These are phyloP conservation scores for Alternaria infectoria DNA, from an alignment of 2,329 filamentous ascomycete species.

Conservation along the genomic window DNA sequence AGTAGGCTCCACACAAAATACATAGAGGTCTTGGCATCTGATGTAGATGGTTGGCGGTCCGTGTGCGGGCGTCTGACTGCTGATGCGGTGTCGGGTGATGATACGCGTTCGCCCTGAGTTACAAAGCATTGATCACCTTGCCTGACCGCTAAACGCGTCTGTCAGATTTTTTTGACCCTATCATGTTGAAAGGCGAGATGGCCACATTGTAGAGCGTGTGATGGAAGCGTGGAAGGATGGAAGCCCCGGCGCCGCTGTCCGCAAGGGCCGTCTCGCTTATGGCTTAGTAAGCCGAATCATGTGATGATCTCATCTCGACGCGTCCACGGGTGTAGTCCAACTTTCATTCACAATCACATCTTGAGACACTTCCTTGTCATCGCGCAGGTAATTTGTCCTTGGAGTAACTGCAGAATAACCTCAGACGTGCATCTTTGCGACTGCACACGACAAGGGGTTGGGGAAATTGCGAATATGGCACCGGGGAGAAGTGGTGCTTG, in stretches of 20 bases:
- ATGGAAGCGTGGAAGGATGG: neutral
- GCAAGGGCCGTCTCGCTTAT: neutral
- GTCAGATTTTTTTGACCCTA: neutral
- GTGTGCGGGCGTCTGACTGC: neutral
- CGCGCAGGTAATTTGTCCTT: neutral
- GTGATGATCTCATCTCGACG: neutral
- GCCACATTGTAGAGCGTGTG: neutral
- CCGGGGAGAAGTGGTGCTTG: slow-evolving; percentile 14
- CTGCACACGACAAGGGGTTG: neutral
- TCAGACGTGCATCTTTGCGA: neutral
- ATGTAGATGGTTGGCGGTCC: neutral
- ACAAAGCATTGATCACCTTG: neutral
- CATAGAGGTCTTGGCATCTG: neutral
- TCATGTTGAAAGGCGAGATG: neutral
- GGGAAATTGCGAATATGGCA: slow-evolving; percentile 2
- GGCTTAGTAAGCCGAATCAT: neutral
- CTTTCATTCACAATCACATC: neutral
- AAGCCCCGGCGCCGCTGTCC: neutral
- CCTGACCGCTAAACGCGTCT: neutral
- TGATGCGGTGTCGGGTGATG: neutral
- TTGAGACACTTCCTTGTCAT: neutral
- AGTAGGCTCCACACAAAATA: neutral
- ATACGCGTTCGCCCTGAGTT: neutral
- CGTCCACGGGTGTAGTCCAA: neutral
- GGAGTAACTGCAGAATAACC: too few species aligned